These are phyloP conservation scores for Heliamphora exappendiculata DNA, from an alignment of 148 eudicot genomes.

Conservation along the genomic window DNA sequence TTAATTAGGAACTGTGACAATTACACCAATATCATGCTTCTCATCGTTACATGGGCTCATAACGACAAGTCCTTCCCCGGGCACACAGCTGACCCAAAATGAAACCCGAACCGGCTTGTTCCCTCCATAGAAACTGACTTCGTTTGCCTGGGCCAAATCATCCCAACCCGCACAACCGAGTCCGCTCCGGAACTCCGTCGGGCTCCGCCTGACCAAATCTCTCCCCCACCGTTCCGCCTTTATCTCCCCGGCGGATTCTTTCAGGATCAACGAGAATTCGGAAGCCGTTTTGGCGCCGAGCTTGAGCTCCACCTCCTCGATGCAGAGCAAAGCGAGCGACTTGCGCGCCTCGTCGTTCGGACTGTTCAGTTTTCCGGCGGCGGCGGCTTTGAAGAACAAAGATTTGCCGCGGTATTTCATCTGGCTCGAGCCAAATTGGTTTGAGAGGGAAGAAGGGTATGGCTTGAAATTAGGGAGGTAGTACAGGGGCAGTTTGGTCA, in stretches of 20 bases:
- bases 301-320: constrained; percentile 24
- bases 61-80: constrained; percentile 25
- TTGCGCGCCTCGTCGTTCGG: constrained; percentile 10
- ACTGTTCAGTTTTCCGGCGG: neutral
- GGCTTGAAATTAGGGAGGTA: constrained; percentile 27
- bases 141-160: constrained; percentile 24
- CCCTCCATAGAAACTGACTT: constrained; percentile 18
- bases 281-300: constrained; percentile 21
- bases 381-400: constrained; percentile 22
- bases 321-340: constrained; percentile 19
- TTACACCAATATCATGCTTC: constrained; percentile 10
- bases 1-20: constrained; percentile 19
- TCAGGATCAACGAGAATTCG: constrained; percentile 17
- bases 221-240: constrained; percentile 18
- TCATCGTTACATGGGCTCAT: constrained; percentile 18
- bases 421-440: neutral
- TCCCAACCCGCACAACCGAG: constrained; percentile 23
- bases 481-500: constrained; percentile 19
- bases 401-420: constrained; percentile 12
- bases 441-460: neutral
- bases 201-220: constrained; percentile 2
- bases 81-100: constrained; percentile 30
- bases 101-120: constrained; percentile 24
- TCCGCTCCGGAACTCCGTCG: neutral
- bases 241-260: constrained; percentile 11